Conservation (phyloP, 306 rosid genomes). For the Cucurbita maxima region DNA sequence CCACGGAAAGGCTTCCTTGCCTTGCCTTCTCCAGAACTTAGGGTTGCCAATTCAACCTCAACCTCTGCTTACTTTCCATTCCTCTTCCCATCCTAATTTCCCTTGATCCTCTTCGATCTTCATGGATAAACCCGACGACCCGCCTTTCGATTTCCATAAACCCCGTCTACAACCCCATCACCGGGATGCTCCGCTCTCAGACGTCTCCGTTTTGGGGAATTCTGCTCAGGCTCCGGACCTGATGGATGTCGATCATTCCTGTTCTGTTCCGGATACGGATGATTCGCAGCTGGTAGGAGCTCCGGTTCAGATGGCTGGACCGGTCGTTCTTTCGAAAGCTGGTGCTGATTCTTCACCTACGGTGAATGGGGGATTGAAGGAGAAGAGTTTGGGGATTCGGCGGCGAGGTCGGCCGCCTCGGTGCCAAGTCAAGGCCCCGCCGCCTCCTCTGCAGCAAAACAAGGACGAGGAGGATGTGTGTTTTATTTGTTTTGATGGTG, state of each 20-base stretch:
- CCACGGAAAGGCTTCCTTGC: conserved; percentile 1
- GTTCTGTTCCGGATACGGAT: background rate
- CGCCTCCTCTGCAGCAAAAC: conserved; percentile 18
- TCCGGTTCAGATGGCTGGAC: background rate
- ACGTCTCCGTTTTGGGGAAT: background rate
- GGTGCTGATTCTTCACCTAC: background rate
- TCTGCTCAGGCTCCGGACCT: background rate
- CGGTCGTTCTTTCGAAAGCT: conserved; percentile 1
- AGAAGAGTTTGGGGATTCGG: conserved; percentile 21
- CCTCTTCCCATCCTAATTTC: background rate
- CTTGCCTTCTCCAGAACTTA: conserved; percentile 15
- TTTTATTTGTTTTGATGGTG: conserved; percentile 94
- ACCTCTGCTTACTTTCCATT: background rate
- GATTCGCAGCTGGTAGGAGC: background rate
- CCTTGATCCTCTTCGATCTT: too few species aligned
- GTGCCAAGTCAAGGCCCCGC: conserved; percentile 20
- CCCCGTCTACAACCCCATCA: background rate
- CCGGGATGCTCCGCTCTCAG: background rate
- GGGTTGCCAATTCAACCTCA: conserved; percentile 21
- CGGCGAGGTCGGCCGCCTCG: conserved; percentile 79
- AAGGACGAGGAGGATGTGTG: conserved; percentile 87
- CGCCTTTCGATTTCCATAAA: background rate
- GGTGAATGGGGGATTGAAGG: conserved; percentile 7
- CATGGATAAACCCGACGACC: background rate
- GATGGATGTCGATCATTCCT: background rate